Base-by-base conservation (phyloP, 2,329 filamentous ascomycete genomes). In the Fusarium fujikuroi region DNA sequence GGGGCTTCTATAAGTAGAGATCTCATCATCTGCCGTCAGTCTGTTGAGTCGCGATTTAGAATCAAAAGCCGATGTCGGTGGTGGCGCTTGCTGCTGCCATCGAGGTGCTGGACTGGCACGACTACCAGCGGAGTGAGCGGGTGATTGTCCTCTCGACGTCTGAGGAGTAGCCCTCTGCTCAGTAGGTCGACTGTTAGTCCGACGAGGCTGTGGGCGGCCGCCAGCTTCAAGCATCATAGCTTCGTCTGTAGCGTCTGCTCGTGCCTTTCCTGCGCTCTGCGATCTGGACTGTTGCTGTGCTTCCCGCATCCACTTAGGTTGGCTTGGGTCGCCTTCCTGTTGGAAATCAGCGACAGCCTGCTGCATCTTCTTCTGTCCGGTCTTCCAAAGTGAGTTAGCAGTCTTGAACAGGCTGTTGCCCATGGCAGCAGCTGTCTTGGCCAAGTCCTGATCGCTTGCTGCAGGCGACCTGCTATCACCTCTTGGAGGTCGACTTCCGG, bases 251-350 rank as follows among this genome's bases (percentile, higher is more conserved):
- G 88, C 84, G 25, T 85, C 83, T 16, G 80, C 69, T 34, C 57
- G 70, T 18, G 71, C 75, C 53, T 77, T 83, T 73, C 81, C 80
- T 42, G 78, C 47, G 76, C 79, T 75, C 32, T 79, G 82, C 37
- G 74, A 73, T 40, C 81, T 83, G 5, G 87, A 84, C 62, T 85
- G 83, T 47, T 89, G 87, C 18, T 67, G 64, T 7, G 90, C 88
- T 64, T 95, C 92, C 76, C 92, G 91, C 95, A 99, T 97, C 96
- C 96, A 99, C 79, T 94, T 96, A 1, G 96, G 96, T 79, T 97
- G 93, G 78, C 81, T 93, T 5, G 92, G 87, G 78, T 97, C 95
- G 21, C 81, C 92, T 46, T 88, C 87, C 72, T 89, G 87, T 74
- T 92, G 89, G 66, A 98, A 93, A 21, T 99, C 96, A 14, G 95